These are phyloP conservation scores for Metschnikowia koreensis DNA, from an alignment of 805 yeast species.

Conservation along the genomic window DNA sequence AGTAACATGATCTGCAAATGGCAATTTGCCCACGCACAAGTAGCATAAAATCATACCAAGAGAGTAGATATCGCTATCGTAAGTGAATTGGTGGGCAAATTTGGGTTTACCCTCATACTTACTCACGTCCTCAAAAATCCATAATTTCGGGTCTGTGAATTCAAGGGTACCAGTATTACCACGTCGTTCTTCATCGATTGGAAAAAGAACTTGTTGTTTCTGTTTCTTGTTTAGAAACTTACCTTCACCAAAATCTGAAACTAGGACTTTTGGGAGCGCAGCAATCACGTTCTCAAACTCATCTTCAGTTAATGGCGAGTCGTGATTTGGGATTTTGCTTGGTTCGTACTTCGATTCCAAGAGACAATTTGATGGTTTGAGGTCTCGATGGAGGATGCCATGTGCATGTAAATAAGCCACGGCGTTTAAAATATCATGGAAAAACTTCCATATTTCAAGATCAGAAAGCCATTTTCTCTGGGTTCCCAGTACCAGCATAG, in stretches of 20 bases:
- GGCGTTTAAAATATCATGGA: slow-evolving; percentile 67
- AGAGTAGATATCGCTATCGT: slow-evolving; percentile 76
- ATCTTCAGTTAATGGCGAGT: background rate
- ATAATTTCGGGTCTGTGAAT: slow-evolving; percentile 82
- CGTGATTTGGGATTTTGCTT: background rate
- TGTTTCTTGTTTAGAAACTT: slow-evolving; percentile 59
- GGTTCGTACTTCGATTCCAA: slow-evolving; percentile 39
- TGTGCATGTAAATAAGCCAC: slow-evolving; percentile 67
- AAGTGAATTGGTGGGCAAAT: slow-evolving; percentile 54
- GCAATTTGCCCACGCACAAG: slow-evolving; percentile 68
- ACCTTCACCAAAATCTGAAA: slow-evolving; percentile 90
- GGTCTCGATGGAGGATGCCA: slow-evolving; percentile 82
- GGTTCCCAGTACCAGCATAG: background rate
- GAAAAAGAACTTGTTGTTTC: background rate
- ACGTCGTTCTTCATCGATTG: slow-evolving; percentile 50
- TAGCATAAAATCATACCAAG: slow-evolving; percentile 80
- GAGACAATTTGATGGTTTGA: slow-evolving; percentile 86
- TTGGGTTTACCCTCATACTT: slow-evolving; percentile 33
- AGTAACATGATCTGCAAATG: slow-evolving; percentile 37
- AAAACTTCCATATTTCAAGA: slow-evolving; percentile 64
- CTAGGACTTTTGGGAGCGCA: slow-evolving; percentile 64
- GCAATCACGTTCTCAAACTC: slow-evolving; percentile 19
- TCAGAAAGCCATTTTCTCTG: slow-evolving; percentile 41
- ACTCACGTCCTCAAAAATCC: slow-evolving; percentile 31
- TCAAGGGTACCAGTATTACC: slow-evolving; percentile 90